Evolutionary conservation across 2,329 filamentous ascomycete genomes (phyloP).

Genomic region (Colletotrichum lentis): DNA sequence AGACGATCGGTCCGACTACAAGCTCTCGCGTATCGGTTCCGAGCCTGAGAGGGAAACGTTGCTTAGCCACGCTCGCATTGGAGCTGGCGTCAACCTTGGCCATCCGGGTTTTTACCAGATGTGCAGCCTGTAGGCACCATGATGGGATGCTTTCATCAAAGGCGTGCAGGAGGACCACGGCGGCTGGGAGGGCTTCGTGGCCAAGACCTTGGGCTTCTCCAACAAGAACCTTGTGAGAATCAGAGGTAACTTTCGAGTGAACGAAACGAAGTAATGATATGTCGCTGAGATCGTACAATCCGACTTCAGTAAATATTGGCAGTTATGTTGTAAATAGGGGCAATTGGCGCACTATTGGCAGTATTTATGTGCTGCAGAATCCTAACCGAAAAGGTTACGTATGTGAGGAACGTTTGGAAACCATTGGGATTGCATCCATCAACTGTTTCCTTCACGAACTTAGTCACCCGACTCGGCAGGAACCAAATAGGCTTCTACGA

Average conservation of each 20-base stretch:
- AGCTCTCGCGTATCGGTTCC: slow-evolving; percentile 62
- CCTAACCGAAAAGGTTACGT: too few species aligned
- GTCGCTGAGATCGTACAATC: too few species aligned
- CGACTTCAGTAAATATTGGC: too few species aligned
- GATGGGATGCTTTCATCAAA: slow-evolving; percentile 57
- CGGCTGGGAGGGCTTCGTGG: slow-evolving; percentile 60
- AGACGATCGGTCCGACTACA: slow-evolving; percentile 57
- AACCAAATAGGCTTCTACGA: too few species aligned
- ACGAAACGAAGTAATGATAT: neutral
- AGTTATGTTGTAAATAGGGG: too few species aligned
- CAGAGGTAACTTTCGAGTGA: slow-evolving; percentile 54
- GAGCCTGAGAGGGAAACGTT: slow-evolving; percentile 61
- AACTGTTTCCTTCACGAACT: too few species aligned
- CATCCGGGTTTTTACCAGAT: slow-evolving; percentile 60
- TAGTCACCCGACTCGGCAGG: too few species aligned
- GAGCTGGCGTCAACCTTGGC: slow-evolving; percentile 43
- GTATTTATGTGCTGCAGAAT: neutral
- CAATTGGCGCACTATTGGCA: neutral
- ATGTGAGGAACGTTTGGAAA: neutral
- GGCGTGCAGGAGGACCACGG: slow-evolving; percentile 55
- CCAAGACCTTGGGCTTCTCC: slow-evolving; percentile 55
- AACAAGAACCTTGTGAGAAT: slow-evolving; percentile 56
- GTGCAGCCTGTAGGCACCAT: slow-evolving; percentile 52
- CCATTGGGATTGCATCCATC: neutral
- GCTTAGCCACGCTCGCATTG: slow-evolving; percentile 52